Conservation (phyloP, 129 eudicot species). For the Lactuca saligna region DNA sequence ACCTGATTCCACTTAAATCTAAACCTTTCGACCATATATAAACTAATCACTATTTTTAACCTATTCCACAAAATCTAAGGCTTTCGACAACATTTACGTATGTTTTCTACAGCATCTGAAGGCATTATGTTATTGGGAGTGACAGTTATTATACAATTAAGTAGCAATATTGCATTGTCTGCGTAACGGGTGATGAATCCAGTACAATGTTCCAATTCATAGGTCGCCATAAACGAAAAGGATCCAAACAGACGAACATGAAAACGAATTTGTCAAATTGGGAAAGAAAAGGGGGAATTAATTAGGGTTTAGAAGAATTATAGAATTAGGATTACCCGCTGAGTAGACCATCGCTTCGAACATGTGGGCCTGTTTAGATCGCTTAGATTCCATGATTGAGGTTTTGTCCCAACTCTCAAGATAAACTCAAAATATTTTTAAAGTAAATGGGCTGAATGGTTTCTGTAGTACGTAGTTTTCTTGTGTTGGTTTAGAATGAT, state of each 20-base stretch:
- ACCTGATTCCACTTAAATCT: not conserved
- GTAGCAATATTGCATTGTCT: not conserved
- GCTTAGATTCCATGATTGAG: conserved; percentile 5
- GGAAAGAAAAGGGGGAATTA: not conserved
- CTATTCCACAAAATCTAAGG: not conserved
- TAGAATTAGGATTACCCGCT: not conserved
- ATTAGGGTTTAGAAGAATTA: conserved; percentile 13
- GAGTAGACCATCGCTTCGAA: not conserved
- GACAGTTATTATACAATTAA: too few relatives aligned
- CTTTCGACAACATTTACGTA: not conserved
- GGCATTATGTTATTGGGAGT: too few relatives aligned
- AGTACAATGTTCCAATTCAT: not conserved
- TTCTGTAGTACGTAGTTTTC: too few relatives aligned
- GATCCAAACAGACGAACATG: not conserved
- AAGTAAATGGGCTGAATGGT: too few relatives aligned
- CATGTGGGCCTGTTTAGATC: not conserved
- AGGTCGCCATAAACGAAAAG: not conserved
- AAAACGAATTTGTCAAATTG: not conserved
- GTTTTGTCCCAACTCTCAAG: not conserved
- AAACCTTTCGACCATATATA: not conserved
- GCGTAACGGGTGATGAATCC: not conserved
- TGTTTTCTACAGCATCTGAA: not conserved
- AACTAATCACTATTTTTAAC: not conserved
- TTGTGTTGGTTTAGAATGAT: too few relatives aligned
- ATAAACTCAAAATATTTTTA: too few relatives aligned